phyloP scores from a whole-genome alignment of 2,329 filamentous ascomycete species.

The Phaeophleospora eucalypticola region DNA sequence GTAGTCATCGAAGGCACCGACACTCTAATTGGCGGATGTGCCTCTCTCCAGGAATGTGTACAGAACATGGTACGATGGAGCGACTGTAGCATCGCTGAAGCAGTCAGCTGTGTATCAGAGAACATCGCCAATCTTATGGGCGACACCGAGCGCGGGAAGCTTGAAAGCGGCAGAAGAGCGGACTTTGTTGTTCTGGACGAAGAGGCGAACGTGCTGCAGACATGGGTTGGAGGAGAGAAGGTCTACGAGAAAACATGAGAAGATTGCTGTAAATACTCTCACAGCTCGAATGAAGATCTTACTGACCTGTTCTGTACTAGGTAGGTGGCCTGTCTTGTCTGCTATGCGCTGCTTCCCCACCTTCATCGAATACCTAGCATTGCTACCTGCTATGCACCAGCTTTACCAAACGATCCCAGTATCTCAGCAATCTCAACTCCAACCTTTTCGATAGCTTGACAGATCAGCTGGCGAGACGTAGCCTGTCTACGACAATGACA shows the following conservation, averaged over 20 bases:
- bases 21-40: constrained; percentile 53
- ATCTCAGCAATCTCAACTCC: no score
- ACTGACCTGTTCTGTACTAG: no score
- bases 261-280: neutral
- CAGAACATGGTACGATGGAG: constrained; percentile 46
- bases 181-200: constrained; percentile 49
- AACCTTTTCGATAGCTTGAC: no score
- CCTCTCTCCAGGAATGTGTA: constrained; percentile 49
- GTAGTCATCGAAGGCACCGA: constrained; percentile 52
- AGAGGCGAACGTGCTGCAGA: constrained; percentile 46
- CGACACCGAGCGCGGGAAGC: constrained; percentile 40
- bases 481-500: no score
- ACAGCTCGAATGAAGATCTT: neutral
- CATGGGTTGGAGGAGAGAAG: constrained; percentile 47
- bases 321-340: no score
- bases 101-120: constrained; percentile 48
- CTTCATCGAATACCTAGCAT: no score
- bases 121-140: constrained; percentile 51
- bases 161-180: constrained; percentile 44
- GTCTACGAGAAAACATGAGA: constrained; percentile 37
- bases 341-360: no score
- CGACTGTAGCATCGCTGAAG: constrained; percentile 46
- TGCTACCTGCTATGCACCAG: no score
- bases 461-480: no score
- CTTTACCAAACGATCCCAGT: no score